phyloP scores from a whole-genome alignment of 2,329 filamentous ascomycete species.

The Cercospora sojina region DNA sequence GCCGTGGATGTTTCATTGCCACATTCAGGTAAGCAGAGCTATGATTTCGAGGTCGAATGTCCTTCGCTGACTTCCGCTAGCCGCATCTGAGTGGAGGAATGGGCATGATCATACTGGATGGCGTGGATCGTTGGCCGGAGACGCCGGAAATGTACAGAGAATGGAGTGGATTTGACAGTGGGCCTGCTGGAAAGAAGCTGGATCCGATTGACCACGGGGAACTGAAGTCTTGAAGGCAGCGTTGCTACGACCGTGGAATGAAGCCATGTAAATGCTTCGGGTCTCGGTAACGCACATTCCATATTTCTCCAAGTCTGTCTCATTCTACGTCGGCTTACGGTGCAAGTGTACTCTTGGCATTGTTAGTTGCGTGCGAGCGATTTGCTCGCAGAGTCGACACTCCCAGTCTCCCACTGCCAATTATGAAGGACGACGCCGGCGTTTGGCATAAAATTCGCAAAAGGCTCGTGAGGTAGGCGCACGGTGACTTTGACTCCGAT shows the following conservation, averaged over 20 bases:
- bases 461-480: not conserved
- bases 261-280: not conserved
- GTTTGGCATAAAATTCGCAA: not conserved
- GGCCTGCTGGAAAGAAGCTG: not conserved
- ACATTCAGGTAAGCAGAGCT: not conserved
- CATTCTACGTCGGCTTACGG: not conserved
- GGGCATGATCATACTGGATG: not conserved
- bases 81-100: not conserved
- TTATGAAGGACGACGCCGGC: not conserved
- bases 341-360: not conserved
- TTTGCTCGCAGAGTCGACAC: too few species aligned
- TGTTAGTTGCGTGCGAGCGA: not conserved
- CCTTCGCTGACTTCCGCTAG: not conserved
- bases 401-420: not conserved
- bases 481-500: not conserved
- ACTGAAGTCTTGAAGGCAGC: not conserved
- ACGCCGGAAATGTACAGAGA: not conserved
- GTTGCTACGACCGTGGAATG: not conserved
- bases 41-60: not conserved
- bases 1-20: not conserved
- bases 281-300: not conserved
- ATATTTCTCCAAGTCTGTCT: not conserved
- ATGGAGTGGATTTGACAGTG: not conserved
- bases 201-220: not conserved
- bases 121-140: not conserved